Percentiles rank a stretch among this genome's conserved stretches.
Conservation (phyloP, 257 asterid species). For the Anisodus tanguticus region DNA sequence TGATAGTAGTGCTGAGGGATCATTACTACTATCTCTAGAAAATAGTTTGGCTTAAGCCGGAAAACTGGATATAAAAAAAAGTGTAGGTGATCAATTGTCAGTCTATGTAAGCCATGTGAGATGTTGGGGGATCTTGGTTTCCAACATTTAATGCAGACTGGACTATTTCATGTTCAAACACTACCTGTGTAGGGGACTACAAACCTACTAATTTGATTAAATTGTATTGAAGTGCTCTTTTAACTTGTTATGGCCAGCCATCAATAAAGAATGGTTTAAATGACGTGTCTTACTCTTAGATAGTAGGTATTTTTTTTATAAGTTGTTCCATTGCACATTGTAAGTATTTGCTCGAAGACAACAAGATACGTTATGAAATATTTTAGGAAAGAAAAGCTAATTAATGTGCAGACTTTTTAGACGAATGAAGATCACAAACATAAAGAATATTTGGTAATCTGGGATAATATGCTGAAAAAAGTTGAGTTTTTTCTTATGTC, state of each 20-base stretch:
- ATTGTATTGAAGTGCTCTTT: neutral
- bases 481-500: neutral
- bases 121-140: slow-evolving; percentile 50
- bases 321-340: neutral
- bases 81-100: slow-evolving; percentile 33
- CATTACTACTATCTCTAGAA: too few species aligned
- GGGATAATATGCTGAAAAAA: neutral
- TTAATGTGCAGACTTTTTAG: neutral
- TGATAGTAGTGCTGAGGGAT: too few species aligned
- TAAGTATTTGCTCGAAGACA: neutral
- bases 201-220: slow-evolving; percentile 28
- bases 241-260: slow-evolving; percentile 38
- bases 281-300: too few species aligned
- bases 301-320: neutral
- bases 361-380: neutral
- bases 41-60: too few species aligned
- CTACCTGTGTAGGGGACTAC: slow-evolving; percentile 54
- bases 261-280: slow-evolving; percentile 30
- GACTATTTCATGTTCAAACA: slow-evolving; percentile 54
- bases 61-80: neutral
- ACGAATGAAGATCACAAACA: neutral
- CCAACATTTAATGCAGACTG: slow-evolving; percentile 53
- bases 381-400: neutral
- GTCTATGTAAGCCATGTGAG: slow-evolving; percentile 64
- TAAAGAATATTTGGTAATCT: neutral